phyloP scores from a whole-genome alignment of 371 early-diverging fungal genomes.

The Mucor plumbeus region DNA sequence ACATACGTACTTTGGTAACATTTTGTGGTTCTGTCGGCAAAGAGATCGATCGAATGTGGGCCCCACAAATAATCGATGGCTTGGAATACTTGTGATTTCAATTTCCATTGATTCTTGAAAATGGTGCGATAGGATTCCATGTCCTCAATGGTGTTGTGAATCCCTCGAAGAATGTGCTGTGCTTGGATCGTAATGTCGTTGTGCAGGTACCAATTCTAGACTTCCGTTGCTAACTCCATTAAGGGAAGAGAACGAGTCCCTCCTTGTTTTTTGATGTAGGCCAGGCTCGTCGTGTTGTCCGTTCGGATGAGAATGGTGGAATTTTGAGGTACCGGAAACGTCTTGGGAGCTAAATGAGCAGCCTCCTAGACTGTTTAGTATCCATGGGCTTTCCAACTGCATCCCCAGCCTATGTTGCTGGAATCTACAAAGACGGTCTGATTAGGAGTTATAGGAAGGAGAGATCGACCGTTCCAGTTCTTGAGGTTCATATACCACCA shows the following conservation, averaged over 20 bases:
- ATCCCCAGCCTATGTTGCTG: constrained; percentile 29
- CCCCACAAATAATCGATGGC: constrained; percentile 16
- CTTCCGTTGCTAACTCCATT: constrained; percentile 21
- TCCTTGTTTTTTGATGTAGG: constrained; percentile 2
- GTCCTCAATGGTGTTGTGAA: constrained; percentile 11
- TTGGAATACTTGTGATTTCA: constrained; percentile 4
- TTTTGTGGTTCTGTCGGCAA: constrained; percentile 26
- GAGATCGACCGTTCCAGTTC: constrained; percentile 16
- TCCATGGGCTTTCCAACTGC: constrained; percentile 18
- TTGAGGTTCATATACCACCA: constrained; percentile 17
- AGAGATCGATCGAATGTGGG: constrained; percentile 20
- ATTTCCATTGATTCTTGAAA: constrained; percentile 19
- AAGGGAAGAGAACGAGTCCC: constrained; percentile 4
- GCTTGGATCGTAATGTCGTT: constrained; percentile 24
- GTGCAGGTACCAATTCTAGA: constrained; percentile 30
- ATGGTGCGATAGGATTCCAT: constrained; percentile 14
- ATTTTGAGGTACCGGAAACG: constrained; percentile 5
- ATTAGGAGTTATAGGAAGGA: constrained; percentile 12
- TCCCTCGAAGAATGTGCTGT: constrained; percentile 4
- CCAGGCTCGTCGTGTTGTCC: constrained; percentile 33
- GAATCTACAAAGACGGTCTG: constrained; percentile 23
- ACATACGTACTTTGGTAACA: constrained; percentile 3
- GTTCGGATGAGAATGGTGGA: constrained; percentile 27
- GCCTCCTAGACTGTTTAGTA: constrained; percentile 22
- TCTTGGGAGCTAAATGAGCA: not conserved